Evolutionary conservation across 176 grass and related monocot genomes (phyloP).

Genomic region (Aegilops sharonensis): DNA sequence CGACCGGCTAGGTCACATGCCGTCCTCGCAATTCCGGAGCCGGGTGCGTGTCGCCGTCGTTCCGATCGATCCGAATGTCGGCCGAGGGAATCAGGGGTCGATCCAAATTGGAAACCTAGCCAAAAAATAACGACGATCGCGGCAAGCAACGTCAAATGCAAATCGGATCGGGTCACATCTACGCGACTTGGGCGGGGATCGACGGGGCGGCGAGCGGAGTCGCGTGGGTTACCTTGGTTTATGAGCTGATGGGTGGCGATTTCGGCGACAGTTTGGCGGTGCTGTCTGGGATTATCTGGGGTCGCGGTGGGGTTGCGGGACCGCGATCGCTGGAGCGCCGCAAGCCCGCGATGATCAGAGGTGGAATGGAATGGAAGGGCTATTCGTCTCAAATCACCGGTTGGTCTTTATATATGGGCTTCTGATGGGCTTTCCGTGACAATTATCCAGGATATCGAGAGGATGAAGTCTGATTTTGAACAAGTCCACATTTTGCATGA

Average conservation of each 20-base stretch:
- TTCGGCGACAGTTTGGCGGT: not conserved
- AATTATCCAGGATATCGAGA: too few relatives aligned
- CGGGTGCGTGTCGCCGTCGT: not conserved
- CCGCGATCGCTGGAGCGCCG: too few relatives aligned
- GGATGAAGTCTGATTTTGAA: too few relatives aligned
- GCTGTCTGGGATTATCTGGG: too few relatives aligned
- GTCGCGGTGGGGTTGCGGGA: too few relatives aligned
- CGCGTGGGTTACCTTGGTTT: not conserved
- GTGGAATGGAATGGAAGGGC: too few relatives aligned
- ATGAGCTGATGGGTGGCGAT: not conserved
- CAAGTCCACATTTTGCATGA: too few relatives aligned
- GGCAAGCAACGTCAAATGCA: not conserved
- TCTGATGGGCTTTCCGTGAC: too few relatives aligned
- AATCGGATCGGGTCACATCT: not conserved
- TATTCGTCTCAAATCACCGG: too few relatives aligned
- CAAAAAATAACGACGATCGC: not conserved
- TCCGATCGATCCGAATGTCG: not conserved
- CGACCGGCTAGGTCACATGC: not conserved
- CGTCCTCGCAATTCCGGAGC: not conserved
- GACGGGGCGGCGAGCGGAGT: not conserved
- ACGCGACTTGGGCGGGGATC: not conserved
- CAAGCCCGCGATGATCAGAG: too few relatives aligned
- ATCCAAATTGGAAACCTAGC: not conserved
- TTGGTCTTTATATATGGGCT: too few relatives aligned
- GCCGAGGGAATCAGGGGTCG: not conserved